Evolutionary conservation across 192 early-diverging fungal genomes (phyloP).

Genomic region (Piromyces finnis): DNA sequence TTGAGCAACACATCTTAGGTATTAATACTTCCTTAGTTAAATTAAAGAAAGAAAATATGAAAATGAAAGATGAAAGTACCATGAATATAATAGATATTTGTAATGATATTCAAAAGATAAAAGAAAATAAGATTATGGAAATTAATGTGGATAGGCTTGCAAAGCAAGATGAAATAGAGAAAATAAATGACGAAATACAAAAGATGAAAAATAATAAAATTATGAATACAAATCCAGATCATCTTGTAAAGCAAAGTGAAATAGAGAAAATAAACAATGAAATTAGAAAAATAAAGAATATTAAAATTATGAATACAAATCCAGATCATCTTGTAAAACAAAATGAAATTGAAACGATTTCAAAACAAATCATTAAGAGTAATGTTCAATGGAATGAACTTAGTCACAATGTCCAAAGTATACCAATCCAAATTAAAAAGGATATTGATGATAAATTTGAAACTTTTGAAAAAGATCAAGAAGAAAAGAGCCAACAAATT

Average conservation of each 20-base stretch:
- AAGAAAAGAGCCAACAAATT: neutral
- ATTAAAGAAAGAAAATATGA: neutral
- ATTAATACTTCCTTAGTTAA: neutral
- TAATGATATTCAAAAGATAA: too few species aligned
- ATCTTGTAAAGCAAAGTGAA: too few species aligned
- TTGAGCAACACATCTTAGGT: neutral
- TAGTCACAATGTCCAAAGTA: neutral
- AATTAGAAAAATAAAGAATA: neutral
- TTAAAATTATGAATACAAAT: neutral
- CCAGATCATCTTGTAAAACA: neutral
- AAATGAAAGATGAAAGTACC: neutral
- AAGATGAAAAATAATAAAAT: neutral
- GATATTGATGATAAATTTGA: neutral
- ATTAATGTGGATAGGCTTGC: too few species aligned
- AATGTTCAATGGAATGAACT: neutral
- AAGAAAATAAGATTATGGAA: too few species aligned
- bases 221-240: too few species aligned
- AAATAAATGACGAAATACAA: neutral
- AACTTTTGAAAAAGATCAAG: neutral
- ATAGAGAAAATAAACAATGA: neutral
- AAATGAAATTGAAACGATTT: neutral
- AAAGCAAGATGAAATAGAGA: too few species aligned
- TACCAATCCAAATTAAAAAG: neutral
- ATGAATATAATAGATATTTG: too few species aligned
- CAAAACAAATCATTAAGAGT: neutral